phyloP scores from a whole-genome alignment of 2,329 filamentous ascomycete species.

The Aspergillus fischeri region DNA sequence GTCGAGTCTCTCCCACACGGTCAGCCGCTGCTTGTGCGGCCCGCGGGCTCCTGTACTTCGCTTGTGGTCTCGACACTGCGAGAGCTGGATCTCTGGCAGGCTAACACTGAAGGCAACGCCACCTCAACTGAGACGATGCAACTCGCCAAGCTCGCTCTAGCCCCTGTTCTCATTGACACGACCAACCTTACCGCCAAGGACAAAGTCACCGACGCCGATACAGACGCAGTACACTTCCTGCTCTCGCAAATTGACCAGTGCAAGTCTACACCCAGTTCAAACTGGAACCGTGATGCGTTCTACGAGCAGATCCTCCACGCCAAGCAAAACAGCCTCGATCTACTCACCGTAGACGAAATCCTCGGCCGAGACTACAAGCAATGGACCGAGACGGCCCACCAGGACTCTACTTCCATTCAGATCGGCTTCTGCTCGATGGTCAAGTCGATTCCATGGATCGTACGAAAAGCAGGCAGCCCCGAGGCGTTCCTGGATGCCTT shows the following conservation, averaged over 20 bases:
- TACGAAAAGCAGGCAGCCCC: slow-evolving; percentile 42
- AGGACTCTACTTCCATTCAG: slow-evolving; percentile 33
- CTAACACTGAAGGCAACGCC: slow-evolving; percentile 17
- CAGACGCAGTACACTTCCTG: slow-evolving; percentile 49
- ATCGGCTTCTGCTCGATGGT: slow-evolving; percentile 59
- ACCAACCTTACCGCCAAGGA: slow-evolving; percentile 41
- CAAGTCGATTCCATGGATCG: slow-evolving; percentile 52
- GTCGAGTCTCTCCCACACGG: slow-evolving; percentile 29
- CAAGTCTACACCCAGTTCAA: neutral
- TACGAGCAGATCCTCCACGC: slow-evolving; percentile 50
- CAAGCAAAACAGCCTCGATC: slow-evolving; percentile 52
- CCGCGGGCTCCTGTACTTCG: slow-evolving; percentile 57
- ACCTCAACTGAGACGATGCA: slow-evolving; percentile 39
- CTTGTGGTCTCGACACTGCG: slow-evolving; percentile 49
- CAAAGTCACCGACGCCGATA: slow-evolving; percentile 46
- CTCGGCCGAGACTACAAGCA: slow-evolving; percentile 62
- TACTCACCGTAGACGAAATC: slow-evolving; percentile 52
- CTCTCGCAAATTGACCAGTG: slow-evolving; percentile 44
- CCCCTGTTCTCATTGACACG: slow-evolving; percentile 44
- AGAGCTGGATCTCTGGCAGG: slow-evolving; percentile 44
- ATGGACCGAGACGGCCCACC: slow-evolving; percentile 46
- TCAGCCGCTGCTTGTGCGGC: slow-evolving; percentile 51
- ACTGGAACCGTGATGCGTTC: slow-evolving; percentile 48
- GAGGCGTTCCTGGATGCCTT: slow-evolving; percentile 40
- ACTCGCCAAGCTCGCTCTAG: slow-evolving; percentile 37